phyloP scores from a whole-genome alignment of 305 asterid genomes.

The Fraxinus greggii region DNA sequence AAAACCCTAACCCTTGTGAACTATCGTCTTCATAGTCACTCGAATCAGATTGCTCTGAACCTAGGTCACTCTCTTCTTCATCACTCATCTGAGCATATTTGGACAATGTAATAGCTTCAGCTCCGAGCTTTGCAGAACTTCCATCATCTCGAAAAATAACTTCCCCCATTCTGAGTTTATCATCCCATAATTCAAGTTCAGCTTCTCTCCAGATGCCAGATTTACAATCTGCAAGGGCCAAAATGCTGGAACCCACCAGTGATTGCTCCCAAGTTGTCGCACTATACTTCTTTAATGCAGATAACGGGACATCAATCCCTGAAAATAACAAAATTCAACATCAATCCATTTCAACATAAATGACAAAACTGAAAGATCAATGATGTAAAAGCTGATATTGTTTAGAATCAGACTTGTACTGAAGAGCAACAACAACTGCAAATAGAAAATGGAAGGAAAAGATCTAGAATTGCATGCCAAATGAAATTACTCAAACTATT shows the following conservation, averaged over 20 bases:
- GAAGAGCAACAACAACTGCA: neutral
- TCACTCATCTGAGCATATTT: slow-evolving; percentile 57
- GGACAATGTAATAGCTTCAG: slow-evolving; percentile 58
- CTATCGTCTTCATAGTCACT: slow-evolving; percentile 56
- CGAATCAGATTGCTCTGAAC: slow-evolving; percentile 51
- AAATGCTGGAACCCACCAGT: slow-evolving; percentile 73
- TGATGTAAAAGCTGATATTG: slow-evolving; percentile 13
- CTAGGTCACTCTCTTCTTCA: slow-evolving; percentile 54
- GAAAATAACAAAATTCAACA: slow-evolving; percentile 24
- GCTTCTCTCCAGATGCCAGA: slow-evolving; percentile 84
- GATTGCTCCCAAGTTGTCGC: slow-evolving; percentile 76
- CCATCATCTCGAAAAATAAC: slow-evolving; percentile 78
- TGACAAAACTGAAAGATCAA: neutral
- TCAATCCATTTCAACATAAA: slow-evolving; percentile 2
- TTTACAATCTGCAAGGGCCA: slow-evolving; percentile 59
- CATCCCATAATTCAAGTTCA: slow-evolving; percentile 87
- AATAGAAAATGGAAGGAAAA: neutral
- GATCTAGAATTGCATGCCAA: neutral
- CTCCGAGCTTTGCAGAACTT: slow-evolving; percentile 60
- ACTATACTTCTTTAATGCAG: slow-evolving; percentile 63
- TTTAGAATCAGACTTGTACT: slow-evolving; percentile 8
- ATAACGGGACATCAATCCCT: slow-evolving; percentile 69
- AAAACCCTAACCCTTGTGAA: slow-evolving; percentile 66
- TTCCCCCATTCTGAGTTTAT: slow-evolving; percentile 48
- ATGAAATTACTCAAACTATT: slow-evolving; percentile 6